A percentile compares a stretch with the other conserved stretches of the same genome.
These are phyloP conservation scores for Chrysoporthe austroafricana DNA, from an alignment of 2,329 filamentous ascomycete species.

Conservation along the genomic window DNA sequence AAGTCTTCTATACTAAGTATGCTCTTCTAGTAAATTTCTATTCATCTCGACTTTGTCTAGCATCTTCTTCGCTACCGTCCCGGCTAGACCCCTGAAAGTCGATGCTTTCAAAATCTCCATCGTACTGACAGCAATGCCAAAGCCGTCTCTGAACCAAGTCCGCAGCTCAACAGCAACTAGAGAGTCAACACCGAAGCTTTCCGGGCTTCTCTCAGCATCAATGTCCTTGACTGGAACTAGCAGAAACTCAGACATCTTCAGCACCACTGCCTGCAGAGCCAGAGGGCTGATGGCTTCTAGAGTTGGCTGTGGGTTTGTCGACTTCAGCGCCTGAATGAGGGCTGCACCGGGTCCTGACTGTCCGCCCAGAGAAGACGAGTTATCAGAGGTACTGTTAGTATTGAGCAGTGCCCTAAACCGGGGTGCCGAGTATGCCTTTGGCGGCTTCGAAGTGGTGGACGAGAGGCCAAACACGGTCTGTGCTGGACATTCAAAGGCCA, in stretches of 20 bases:
- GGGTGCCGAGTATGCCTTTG: neutral
- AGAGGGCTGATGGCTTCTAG: slow-evolving; percentile 1
- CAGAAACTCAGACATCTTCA: slow-evolving; percentile 17
- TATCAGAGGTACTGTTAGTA: neutral
- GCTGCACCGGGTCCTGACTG: neutral
- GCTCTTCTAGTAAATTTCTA: neutral
- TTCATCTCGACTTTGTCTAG: neutral
- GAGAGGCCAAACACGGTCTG: slow-evolving; percentile 3
- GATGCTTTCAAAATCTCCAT: neutral
- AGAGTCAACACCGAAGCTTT: slow-evolving; percentile 13
- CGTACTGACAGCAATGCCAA: neutral
- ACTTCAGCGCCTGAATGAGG: neutral
- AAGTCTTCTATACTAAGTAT: neutral
- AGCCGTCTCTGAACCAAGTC: slow-evolving; percentile 9
- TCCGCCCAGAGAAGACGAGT: neutral
- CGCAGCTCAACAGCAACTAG: slow-evolving; percentile 18
- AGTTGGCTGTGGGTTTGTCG: neutral
- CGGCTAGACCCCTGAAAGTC: neutral
- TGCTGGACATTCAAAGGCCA: neutral
- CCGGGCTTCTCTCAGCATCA: slow-evolving; percentile 9
- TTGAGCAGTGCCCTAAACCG: neutral
- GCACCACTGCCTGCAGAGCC: neutral
- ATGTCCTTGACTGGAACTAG: slow-evolving; percentile 6
- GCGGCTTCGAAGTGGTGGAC: neutral
- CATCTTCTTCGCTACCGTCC: neutral